These are phyloP conservation scores for Ascochyta clinopodiicola DNA, from an alignment of 2,329 filamentous ascomycete genomes.

Conservation along the genomic window DNA sequence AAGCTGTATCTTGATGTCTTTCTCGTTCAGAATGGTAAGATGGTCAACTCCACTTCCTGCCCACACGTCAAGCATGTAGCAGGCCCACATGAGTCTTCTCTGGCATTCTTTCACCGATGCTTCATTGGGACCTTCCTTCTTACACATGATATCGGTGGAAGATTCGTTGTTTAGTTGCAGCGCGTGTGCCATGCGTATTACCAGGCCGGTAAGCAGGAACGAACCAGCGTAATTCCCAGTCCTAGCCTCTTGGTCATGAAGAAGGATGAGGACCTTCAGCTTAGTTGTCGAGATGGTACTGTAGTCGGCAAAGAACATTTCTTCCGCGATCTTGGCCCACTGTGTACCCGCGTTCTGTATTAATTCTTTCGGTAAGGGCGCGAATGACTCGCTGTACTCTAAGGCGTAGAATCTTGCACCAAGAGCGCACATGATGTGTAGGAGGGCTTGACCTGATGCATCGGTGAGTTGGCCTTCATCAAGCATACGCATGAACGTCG, in stretches of 20 bases:
- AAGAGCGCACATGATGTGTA: constrained; percentile 44
- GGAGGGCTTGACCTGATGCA: constrained; percentile 36
- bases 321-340: constrained; percentile 42
- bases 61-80: constrained; percentile 46
- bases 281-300: constrained; percentile 42
- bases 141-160: constrained; percentile 35
- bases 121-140: constrained; percentile 38
- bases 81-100: constrained; percentile 45
- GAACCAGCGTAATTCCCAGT: constrained; percentile 43
- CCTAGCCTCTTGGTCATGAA: constrained; percentile 42
- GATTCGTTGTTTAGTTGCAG: constrained; percentile 43
- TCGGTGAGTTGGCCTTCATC: constrained; percentile 41
- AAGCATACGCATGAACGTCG: constrained; percentile 43
- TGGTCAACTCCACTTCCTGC: constrained; percentile 44
- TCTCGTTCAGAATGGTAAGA: constrained; percentile 42
- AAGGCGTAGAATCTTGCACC: constrained; percentile 40
- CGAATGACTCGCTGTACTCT: constrained; percentile 38
- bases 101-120: constrained; percentile 38
- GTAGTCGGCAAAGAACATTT: constrained; percentile 44
- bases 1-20: constrained; percentile 42
- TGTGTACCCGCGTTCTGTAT: constrained; percentile 42
- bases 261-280: constrained; percentile 38
- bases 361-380: constrained; percentile 35
- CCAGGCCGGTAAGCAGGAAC: constrained; percentile 41
- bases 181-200: constrained; percentile 43